These are phyloP conservation scores for Pittosporum tobira DNA, from an alignment of 129 eudicot genomes.

Conservation along the genomic window DNA sequence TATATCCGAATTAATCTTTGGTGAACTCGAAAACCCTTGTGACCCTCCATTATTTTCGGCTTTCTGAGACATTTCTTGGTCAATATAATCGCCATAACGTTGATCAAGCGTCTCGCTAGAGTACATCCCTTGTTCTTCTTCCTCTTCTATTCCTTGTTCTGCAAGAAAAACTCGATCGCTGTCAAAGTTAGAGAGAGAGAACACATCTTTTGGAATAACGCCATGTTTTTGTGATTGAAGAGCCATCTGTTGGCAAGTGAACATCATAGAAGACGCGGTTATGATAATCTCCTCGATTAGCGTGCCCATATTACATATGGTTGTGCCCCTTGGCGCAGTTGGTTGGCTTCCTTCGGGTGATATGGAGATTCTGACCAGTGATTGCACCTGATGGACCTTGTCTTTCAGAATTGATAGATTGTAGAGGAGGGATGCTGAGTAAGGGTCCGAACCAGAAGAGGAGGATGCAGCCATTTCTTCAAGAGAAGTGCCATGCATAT, in stretches of 20 bases:
- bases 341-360: conserved; percentile 17
- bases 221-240: conserved; percentile 8
- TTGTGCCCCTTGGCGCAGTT: conserved; percentile 26
- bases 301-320: conserved; percentile 32
- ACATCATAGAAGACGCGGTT: conserved; percentile 66
- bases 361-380: conserved; percentile 26
- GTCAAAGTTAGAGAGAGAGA: background rate
- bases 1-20: conserved; percentile 34
- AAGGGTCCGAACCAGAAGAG: conserved; percentile 15
- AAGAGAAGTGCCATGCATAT: conserved; percentile 6
- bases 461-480: conserved; percentile 18
- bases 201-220: background rate
- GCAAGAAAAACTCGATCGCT: background rate
- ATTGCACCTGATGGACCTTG: conserved; percentile 42
- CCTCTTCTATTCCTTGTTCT: background rate
- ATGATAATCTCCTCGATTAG: conserved; percentile 70
- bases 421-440: conserved; percentile 36
- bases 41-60: conserved; percentile 10
- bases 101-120: conserved; percentile 15
- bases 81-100: conserved; percentile 24
- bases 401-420: conserved; percentile 48
- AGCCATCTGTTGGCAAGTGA: conserved; percentile 54
- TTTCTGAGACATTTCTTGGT: conserved; percentile 3
- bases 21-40: background rate
- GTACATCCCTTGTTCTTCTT: background rate